Percentiles rank a stretch among this genome's conserved stretches.
Conservation (phyloP, 352 stramenopile genomes). For the Phytophthora agathidicida region DNA sequence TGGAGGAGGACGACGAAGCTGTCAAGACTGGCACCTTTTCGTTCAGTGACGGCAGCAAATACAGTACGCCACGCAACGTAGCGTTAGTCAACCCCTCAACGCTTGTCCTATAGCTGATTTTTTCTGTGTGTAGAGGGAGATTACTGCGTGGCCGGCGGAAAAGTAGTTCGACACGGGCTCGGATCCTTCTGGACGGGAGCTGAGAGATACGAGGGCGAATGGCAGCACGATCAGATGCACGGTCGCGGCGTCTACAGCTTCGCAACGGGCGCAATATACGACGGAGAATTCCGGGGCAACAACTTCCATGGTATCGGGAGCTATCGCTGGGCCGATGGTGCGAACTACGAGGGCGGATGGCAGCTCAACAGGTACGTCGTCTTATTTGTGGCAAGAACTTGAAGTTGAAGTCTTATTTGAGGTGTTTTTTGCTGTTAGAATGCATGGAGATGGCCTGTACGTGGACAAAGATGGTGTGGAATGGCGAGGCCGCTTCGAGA, state of each 20-base stretch:
- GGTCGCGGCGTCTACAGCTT: slow-evolving; percentile 67
- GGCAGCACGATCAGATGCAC: slow-evolving; percentile 75
- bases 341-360: slow-evolving; percentile 67
- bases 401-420: slow-evolving; percentile 22
- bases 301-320: slow-evolving; percentile 62
- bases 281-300: slow-evolving; percentile 76
- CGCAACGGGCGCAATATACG: slow-evolving; percentile 72
- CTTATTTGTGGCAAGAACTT: slow-evolving; percentile 12
- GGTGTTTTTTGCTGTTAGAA: slow-evolving; percentile 46
- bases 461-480: slow-evolving; percentile 77
- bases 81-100: slow-evolving; percentile 1
- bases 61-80: slow-evolving; percentile 43
- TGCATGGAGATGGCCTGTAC: slow-evolving; percentile 78
- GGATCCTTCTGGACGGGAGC: slow-evolving; percentile 57
- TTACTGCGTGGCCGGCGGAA: slow-evolving; percentile 41
- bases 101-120: too few species aligned
- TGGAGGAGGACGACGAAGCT: slow-evolving; percentile 44
- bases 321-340: slow-evolving; percentile 77
- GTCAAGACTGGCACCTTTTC: slow-evolving; percentile 62
- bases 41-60: slow-evolving; percentile 70
- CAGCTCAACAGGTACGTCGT: slow-evolving; percentile 42
- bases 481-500: slow-evolving; percentile 75
- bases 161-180: slow-evolving; percentile 56
- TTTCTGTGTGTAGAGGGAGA: slow-evolving; percentile 55
- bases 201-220: slow-evolving; percentile 70